These are phyloP conservation scores for Jacaranda copaia DNA, from an alignment of 257 asterid species.

Conservation along the genomic window DNA sequence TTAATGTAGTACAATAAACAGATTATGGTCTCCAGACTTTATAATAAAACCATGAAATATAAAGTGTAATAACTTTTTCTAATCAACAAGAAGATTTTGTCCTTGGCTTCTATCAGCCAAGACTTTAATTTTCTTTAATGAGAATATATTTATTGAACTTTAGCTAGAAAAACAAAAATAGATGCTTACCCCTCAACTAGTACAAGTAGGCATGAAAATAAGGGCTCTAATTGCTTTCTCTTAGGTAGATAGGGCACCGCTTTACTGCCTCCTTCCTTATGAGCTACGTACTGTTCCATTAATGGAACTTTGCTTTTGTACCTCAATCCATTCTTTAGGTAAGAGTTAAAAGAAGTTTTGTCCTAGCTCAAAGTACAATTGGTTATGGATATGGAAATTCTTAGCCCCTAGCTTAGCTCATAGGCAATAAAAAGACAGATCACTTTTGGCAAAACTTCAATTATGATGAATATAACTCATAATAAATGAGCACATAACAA, in stretches of 20 bases:
- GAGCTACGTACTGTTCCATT: not conserved
- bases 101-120: not conserved
- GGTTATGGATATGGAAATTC: not conserved
- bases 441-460: not conserved
- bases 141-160: too few species aligned
- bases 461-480: not conserved
- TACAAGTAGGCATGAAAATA: not conserved
- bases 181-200: too few species aligned
- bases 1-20: too few species aligned
- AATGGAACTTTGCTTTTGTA: not conserved
- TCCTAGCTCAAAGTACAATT: not conserved
- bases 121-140: too few species aligned
- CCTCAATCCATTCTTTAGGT: not conserved
- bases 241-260: not conserved
- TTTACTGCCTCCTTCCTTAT: not conserved
- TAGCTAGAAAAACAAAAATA: too few species aligned
- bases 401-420: not conserved
- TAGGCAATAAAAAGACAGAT: not conserved
- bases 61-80: too few species aligned
- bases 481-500: not conserved
- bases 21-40: too few species aligned
- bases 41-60: too few species aligned
- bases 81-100: too few species aligned
- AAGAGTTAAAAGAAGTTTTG: not conserved
- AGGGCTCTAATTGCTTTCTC: not conserved